These are phyloP conservation scores for Ceratocystis lukuohia DNA, from an alignment of 2,329 filamentous ascomycete species.

Conservation along the genomic window DNA sequence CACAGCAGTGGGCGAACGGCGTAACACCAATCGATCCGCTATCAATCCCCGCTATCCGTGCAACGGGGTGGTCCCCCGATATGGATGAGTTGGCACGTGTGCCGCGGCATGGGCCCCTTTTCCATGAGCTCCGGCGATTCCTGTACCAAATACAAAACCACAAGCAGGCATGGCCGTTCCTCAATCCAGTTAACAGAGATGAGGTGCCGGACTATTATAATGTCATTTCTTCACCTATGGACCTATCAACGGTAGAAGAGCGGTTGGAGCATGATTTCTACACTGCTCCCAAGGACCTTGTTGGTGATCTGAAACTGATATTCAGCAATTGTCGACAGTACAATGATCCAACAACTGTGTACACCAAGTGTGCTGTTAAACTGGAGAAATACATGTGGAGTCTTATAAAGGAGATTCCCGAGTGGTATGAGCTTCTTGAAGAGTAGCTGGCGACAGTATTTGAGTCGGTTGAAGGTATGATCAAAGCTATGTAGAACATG, in stretches of 20 bases:
- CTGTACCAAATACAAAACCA: slow-evolving; percentile 95
- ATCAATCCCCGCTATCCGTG: slow-evolving; percentile 74
- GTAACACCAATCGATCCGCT: slow-evolving; percentile 69
- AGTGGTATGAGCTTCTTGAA: slow-evolving; percentile 48
- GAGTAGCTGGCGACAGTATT: neutral
- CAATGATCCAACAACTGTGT: slow-evolving; percentile 89
- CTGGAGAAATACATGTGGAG: slow-evolving; percentile 92
- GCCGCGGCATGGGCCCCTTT: slow-evolving; percentile 89
- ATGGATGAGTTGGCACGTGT: slow-evolving; percentile 96
- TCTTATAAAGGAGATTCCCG: slow-evolving; percentile 79
- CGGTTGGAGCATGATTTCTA: slow-evolving; percentile 93
- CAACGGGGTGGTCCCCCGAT: slow-evolving; percentile 86
- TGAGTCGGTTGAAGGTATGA: no score
- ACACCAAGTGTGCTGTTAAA: slow-evolving; percentile 89
- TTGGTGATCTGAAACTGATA: slow-evolving; percentile 74
- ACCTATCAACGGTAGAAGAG: slow-evolving; percentile 85
- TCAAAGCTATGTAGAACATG: no score
- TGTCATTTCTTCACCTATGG: slow-evolving; percentile 97
- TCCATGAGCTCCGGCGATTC: slow-evolving; percentile 82
- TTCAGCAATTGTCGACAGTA: slow-evolving; percentile 93
- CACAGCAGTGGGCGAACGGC: slow-evolving; percentile 71
- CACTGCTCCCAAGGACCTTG: slow-evolving; percentile 79
- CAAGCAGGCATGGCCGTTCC: slow-evolving; percentile 84
- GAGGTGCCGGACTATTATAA: slow-evolving; percentile 99
- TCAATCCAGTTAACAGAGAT: slow-evolving; percentile 83